phyloP scores from a whole-genome alignment of 345 rosid genomes.

The Moricandia arvensis region DNA sequence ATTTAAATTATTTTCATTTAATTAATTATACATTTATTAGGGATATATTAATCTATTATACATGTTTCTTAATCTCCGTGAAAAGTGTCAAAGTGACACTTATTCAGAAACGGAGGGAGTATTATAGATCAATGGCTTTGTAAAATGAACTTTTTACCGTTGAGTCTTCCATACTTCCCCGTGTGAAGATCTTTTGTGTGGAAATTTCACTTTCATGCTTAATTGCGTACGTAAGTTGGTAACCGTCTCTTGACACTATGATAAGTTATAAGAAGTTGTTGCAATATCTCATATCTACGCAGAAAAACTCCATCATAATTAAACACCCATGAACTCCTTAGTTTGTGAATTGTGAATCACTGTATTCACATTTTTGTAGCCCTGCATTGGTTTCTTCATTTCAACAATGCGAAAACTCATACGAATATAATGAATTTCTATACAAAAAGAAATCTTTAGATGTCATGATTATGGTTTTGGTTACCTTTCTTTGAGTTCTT shows the following conservation, averaged over 20 bases:
- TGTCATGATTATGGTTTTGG: neutral
- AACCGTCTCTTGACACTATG: constrained; percentile 86
- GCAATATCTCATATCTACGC: constrained; percentile 65
- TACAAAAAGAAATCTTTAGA: neutral
- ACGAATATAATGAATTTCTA: neutral
- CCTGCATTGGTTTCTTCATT: constrained; percentile 48
- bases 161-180: constrained; percentile 28
- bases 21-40: too few species aligned
- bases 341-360: neutral
- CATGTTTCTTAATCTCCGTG: too few species aligned
- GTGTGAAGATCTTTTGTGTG: constrained; percentile 18
- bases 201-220: constrained; percentile 2
- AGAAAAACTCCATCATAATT: constrained; percentile 6
- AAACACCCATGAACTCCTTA: neutral
- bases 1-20: too few species aligned
- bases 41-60: too few species aligned
- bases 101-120: too few species aligned
- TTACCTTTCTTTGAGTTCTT: constrained; percentile 89
- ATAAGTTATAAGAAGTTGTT: constrained; percentile 71
- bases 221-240: constrained; percentile 67
- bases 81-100: too few species aligned
- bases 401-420: constrained; percentile 12
- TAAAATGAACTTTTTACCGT: constrained; percentile 9
- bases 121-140: too few species aligned
- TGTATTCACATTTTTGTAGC: constrained; percentile 58